phyloP scores from a whole-genome alignment of 2,329 filamentous ascomycete species.

The Diplocarpon mali region DNA sequence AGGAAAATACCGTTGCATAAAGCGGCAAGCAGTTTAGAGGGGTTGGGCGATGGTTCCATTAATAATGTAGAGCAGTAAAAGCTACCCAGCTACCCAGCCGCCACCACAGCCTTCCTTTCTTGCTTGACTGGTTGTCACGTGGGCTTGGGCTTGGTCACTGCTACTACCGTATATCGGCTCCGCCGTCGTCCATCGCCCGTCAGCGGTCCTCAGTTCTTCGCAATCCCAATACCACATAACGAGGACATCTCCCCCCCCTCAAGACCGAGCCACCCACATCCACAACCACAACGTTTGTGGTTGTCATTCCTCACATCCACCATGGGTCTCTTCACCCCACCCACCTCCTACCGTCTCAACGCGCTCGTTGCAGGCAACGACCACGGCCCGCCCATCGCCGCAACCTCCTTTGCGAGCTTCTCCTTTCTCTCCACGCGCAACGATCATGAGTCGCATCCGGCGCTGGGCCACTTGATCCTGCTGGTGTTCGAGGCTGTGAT shows the following conservation, averaged over 20 bases:
- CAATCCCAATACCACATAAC: background rate
- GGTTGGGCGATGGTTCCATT: no score
- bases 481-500: slow-evolving; percentile 84
- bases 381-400: slow-evolving; percentile 16
- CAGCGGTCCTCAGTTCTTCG: background rate
- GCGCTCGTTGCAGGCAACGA: slow-evolving; percentile 28
- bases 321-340: slow-evolving; percentile 35
- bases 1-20: no score
- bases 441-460: slow-evolving; percentile 30
- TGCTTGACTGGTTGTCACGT: no score
- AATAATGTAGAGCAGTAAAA: no score
- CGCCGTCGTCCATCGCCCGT: background rate
- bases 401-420: slow-evolving; percentile 17
- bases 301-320: slow-evolving; percentile 11
- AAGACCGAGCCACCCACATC: background rate
- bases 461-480: slow-evolving; percentile 31
- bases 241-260: background rate
- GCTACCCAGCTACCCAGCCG: no score
- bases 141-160: no score
- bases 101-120: no score
- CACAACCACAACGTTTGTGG: slow-evolving; percentile 13
- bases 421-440: slow-evolving; percentile 15
- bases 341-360: slow-evolving; percentile 35
- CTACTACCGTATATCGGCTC: no score
- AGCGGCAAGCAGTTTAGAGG: no score